Evolutionary conservation across 768 basidiomycete species (phyloP).

Genomic region (Tephrocybe sp.): DNA sequence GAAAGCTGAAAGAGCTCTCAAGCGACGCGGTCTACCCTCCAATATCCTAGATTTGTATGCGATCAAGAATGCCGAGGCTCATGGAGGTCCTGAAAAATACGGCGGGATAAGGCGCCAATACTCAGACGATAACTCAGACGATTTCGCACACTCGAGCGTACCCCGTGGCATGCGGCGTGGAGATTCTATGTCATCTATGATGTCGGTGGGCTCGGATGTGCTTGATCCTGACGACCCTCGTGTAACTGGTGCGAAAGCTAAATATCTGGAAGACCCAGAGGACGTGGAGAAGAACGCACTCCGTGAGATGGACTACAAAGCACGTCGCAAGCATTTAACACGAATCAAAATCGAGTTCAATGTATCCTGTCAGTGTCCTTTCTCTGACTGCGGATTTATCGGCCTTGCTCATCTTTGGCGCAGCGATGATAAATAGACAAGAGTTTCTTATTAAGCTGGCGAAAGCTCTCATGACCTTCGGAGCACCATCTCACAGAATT

Average conservation of each 20-base stretch:
- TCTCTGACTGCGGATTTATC: background rate
- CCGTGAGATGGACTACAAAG: conserved; percentile 65
- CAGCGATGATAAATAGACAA: conserved; percentile 80
- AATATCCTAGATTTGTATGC: conserved; percentile 55
- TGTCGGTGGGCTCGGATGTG: conserved; percentile 44
- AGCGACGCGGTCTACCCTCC: conserved; percentile 46
- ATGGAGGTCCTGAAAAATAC: conserved; percentile 16
- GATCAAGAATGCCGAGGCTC: conserved; percentile 29
- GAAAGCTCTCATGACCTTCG: conserved; percentile 86
- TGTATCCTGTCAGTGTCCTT: conserved; percentile 52
- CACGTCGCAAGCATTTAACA: conserved; percentile 64
- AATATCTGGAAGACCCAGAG: conserved; percentile 54
- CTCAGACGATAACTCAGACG: conserved; percentile 19
- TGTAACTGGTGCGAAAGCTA: conserved; percentile 55
- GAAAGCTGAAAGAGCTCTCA: conserved; percentile 32
- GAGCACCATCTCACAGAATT: conserved; percentile 91
- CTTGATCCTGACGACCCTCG: conserved; percentile 75
- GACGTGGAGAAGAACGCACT: conserved; percentile 63
- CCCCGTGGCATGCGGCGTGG: conserved; percentile 33
- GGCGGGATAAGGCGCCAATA: conserved; percentile 11
- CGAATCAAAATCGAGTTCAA: conserved; percentile 74
- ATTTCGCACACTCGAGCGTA: conserved; percentile 21
- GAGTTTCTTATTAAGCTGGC: conserved; percentile 86
- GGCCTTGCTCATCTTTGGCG: conserved; percentile 16
- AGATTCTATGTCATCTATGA: conserved; percentile 46